Conservation (phyloP, 306 rosid species). For the Quercus dentata region DNA sequence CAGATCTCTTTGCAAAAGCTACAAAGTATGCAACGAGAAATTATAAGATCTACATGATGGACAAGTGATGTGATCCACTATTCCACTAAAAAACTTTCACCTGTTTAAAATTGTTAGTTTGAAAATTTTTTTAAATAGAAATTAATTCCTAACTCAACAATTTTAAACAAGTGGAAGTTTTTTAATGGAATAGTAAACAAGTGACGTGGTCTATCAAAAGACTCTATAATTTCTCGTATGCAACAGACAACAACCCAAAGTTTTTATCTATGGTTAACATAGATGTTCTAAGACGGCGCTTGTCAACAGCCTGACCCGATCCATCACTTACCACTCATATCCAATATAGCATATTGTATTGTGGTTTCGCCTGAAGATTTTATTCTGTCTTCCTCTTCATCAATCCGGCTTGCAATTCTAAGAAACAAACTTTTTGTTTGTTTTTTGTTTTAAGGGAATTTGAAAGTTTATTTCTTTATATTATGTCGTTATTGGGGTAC, state of each 20-base stretch:
- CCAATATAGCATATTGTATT: conserved; percentile 71
- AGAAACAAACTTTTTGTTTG: conserved; percentile 8
- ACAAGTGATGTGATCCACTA: too few species aligned
- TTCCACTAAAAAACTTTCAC: too few species aligned
- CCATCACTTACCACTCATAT: conserved; percentile 65
- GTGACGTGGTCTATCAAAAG: too few species aligned
- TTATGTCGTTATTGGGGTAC: too few species aligned
- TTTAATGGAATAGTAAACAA: too few species aligned
- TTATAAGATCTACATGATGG: too few species aligned
- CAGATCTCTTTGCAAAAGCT: conserved; percentile 61
- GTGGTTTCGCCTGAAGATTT: conserved; percentile 56
- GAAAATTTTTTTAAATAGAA: too few species aligned
- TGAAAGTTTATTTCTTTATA: too few species aligned
- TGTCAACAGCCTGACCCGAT: not conserved
- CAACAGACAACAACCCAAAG: not conserved
- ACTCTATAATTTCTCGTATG: too few species aligned
- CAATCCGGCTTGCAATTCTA: conserved; percentile 91
- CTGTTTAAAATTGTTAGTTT: too few species aligned
- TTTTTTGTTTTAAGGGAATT: not conserved
- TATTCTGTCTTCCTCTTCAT: conserved; percentile 84
- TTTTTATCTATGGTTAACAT: not conserved
- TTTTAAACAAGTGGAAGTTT: too few species aligned
- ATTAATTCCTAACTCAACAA: too few species aligned
- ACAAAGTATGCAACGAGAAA: conserved; percentile 30
- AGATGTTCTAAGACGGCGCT: not conserved